Percentiles rank a stretch among this genome's conserved stretches.
Evolutionary conservation across 2,329 filamentous ascomycete species (phyloP).

Genomic region (Monosporascus sp.): DNA sequence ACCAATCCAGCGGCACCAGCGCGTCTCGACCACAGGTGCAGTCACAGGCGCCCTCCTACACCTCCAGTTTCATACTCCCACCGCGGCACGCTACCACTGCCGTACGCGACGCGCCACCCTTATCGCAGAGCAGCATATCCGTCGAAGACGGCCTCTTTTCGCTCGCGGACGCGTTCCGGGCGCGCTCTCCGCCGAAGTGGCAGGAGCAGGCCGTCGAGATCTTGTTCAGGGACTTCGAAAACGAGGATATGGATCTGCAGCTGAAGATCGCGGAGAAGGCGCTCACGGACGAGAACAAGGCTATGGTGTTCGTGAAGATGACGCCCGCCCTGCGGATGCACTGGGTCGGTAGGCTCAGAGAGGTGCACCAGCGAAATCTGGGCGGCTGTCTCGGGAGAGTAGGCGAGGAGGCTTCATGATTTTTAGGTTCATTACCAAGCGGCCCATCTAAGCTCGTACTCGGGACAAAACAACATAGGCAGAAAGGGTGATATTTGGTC

Average conservation of each 20-base stretch:
- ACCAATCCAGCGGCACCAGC: neutral
- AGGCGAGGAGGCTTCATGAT: constrained; percentile 22
- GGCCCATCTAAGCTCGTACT: too few relatives aligned
- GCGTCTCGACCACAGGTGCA: constrained; percentile 1
- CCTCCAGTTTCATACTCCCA: constrained; percentile 6
- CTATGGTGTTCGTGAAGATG: constrained; percentile 61
- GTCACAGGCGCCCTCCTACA: constrained; percentile 2
- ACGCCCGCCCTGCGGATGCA: constrained; percentile 46
- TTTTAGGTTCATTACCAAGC: too few relatives aligned
- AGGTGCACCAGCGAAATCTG: constrained; percentile 36
- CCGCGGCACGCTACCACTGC: constrained; percentile 3
- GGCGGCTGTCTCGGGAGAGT: constrained; percentile 24
- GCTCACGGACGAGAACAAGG: constrained; percentile 54
- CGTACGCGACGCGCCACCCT: constrained; percentile 5
- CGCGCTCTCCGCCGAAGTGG: constrained; percentile 41
- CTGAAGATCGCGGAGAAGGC: constrained; percentile 56
- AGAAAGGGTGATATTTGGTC: too few relatives aligned
- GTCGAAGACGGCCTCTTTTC: constrained; percentile 34
- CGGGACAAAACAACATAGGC: too few relatives aligned
- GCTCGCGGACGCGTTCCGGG: constrained; percentile 37
- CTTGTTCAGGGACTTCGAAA: constrained; percentile 53
- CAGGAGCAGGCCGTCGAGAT: constrained; percentile 55
- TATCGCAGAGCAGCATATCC: constrained; percentile 11
- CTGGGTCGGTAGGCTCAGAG: constrained; percentile 50
- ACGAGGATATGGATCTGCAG: constrained; percentile 54